Evolutionary conservation across 2,329 filamentous ascomycete genomes (phyloP).

Genomic region (Periglandula ipomoeae): DNA sequence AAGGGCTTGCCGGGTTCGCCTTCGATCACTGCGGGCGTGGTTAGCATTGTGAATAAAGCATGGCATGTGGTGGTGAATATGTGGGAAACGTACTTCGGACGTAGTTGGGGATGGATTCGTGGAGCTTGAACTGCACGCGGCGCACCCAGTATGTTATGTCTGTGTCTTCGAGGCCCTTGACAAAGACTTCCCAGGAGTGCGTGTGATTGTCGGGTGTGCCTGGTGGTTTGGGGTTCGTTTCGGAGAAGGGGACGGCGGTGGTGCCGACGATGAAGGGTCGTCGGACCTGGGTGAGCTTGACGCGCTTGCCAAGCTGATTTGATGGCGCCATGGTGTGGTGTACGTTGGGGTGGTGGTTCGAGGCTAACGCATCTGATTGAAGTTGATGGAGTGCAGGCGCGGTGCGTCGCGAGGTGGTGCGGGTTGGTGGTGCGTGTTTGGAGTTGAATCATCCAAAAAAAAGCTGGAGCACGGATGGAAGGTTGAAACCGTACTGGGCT

Average conservation of each 20-base stretch:
- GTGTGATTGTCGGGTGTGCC: constrained; percentile 83
- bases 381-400: background rate
- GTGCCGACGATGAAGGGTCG: constrained; percentile 67
- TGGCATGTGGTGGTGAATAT: background rate
- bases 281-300: constrained; percentile 55
- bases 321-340: constrained; percentile 46
- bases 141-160: constrained; percentile 94
- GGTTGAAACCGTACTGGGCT: too few species aligned
- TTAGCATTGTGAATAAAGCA: background rate
- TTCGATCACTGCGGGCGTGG: constrained; percentile 54
- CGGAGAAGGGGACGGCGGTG: constrained; percentile 71
- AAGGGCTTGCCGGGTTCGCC: constrained; percentile 61
- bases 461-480: too few species aligned
- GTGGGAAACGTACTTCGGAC: constrained; percentile 55
- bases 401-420: background rate
- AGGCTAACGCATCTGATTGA: background rate
- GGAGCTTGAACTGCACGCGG: constrained; percentile 95
- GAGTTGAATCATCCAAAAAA: too few species aligned
- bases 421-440: too few species aligned
- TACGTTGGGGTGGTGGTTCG: background rate
- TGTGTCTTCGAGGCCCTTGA: constrained; percentile 79
- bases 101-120: constrained; percentile 91
- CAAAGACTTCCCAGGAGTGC: constrained; percentile 92
- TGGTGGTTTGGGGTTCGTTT: constrained; percentile 68
- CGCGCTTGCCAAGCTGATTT: constrained; percentile 49